Base-by-base conservation (phyloP, 495 filamentous ascomycete genomes). In the Aspergillus olivimuriae region DNA sequence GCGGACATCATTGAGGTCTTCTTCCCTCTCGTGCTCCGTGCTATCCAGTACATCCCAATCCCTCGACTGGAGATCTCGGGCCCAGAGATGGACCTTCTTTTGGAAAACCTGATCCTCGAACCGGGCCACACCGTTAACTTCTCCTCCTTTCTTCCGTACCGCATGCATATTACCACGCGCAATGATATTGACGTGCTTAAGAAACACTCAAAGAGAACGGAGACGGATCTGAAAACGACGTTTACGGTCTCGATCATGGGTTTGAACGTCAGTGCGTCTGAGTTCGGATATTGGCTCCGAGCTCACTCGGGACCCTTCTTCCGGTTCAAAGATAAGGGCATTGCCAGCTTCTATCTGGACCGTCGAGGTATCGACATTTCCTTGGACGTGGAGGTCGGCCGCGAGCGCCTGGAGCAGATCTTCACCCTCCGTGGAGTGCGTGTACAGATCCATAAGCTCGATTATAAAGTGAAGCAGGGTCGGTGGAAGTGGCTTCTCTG, bases 101-200 rank as follows among this genome's bases (percentile, higher is more conserved):
- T 97, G 6, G 91, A 95, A 53, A 95, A 92, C 43, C 70, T 97
- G 30, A 83, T 97, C 39, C 70, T 97, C 26, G 89, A 97, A 50
- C 91, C 91, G 0, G 91, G 91, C 16, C 72, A 69, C 23, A 92
- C 88, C 2, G 74, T 95, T 50, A 92, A 95, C 57, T 75, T 80
- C 48, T 83, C 84, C 2, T 95, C 89, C 0, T 95, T 97, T 75
- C 77, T 95, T 11, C 91, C 91, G 0, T 90, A 87, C 62, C 78
- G 81, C 30, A 73, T 95, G 41, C 80, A 83, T 30, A 66, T 95
- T 28, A 80, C 89, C 50, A 89, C 87, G 0, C 84, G 82, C 60
- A 94, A 90, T 52, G 84, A 94, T 53, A 68, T 97, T 31, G 85
- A 92, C 47, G 79, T 97, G 39, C 73, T 81, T 44, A 94, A 94